Percentiles rank a stretch among this genome's conserved stretches.
phyloP scores from a whole-genome alignment of 192 early-diverging fungal species.

The Diversispora epigaea region DNA sequence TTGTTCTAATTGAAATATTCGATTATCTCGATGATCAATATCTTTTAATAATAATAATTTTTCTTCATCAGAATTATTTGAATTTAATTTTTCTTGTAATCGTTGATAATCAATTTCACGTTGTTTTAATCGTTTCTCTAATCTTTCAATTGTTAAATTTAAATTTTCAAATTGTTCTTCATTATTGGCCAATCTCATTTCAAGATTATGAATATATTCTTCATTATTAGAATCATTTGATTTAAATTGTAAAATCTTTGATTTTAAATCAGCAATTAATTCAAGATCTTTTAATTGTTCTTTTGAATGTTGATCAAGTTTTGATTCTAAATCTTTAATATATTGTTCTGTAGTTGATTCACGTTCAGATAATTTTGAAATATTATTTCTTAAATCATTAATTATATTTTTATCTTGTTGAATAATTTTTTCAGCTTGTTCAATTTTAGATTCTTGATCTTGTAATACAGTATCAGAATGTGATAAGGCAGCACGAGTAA shows the following conservation, averaged over 20 bases:
- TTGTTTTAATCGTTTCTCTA: conserved; percentile 8
- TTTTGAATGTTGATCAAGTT: neutral
- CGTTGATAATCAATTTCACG: conserved; percentile 2
- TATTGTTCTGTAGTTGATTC: conserved; percentile 7
- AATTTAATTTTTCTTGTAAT: neutral
- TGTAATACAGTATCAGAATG: conserved; percentile 55
- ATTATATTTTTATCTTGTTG: conserved; percentile 15
- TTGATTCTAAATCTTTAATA: conserved; percentile 18
- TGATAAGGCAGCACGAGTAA: conserved; percentile 56
- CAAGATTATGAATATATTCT: conserved; percentile 24
- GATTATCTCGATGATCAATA: conserved; percentile 10
- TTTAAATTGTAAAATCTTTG: conserved; percentile 18
- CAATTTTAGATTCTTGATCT: conserved; percentile 56
- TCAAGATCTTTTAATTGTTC: conserved; percentile 28
- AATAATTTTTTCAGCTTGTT: conserved; percentile 12
- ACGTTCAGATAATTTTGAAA: conserved; percentile 1
- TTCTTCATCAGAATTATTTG: neutral
- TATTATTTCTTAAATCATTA: neutral
- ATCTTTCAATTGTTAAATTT: neutral
- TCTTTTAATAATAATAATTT: conserved; percentile 7
- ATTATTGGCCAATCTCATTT: neutral
- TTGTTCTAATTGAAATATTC: conserved; percentile 19
- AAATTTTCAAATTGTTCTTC: conserved; percentile 7
- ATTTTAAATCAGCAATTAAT: conserved; percentile 10
- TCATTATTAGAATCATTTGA: conserved; percentile 29